Evolutionary conservation across 139 green algal genomes (phyloP), one percentile per base, ranked within the genome.

Genomic region (Chlorella vulgaris): DNA sequence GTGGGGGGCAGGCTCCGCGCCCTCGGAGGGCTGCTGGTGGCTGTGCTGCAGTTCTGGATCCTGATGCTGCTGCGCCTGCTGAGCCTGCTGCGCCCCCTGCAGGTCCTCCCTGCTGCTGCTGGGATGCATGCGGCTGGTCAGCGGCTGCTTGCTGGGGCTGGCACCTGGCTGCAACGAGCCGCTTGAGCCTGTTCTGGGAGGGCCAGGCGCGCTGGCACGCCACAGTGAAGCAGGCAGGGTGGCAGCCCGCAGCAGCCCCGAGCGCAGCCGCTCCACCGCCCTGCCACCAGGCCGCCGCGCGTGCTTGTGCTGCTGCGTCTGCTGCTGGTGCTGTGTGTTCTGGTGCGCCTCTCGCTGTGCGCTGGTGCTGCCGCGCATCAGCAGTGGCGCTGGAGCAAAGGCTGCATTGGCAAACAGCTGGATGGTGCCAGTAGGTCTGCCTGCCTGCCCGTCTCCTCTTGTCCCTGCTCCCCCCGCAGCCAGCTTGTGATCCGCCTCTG

Each of bases 71-170:
- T 7, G 39, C n/a, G n/a, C 67, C 22, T 55, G 39, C 0, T 26
- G 10, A 2, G 42, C 40, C 42, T 61, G 40, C 40, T 7, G 40
- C n/a, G 42, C 40, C 40, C 33, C 33, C 1, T 2, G 22, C 50
- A 53, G 71, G 36, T 67, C 53, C 0, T 53, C 51, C 19, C 53
- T 39, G 53, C 73, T 79, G 73, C 53, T 53, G 33, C 50, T 79
- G 53, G 36, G 69, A 21, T 76, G 42, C n/a, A 76, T 42, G 22
- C 7, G 6, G 1, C 18, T 40, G 18, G 68, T 39, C n/a, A 76
- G 69, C 0, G 69, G 69, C 43, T 76, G 69, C 24, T 42, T 33
- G 15, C n/a, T 43, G 1, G 69, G 69, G 69, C 69, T 76, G 69
- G 22, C 69, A 4, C 62, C 42, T 15, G 69, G 42, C 13, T 7